These are phyloP conservation scores for Kalanchoe fedtschenkoi DNA, from an alignment of 164 flowering plant species.

Conservation along the genomic window DNA sequence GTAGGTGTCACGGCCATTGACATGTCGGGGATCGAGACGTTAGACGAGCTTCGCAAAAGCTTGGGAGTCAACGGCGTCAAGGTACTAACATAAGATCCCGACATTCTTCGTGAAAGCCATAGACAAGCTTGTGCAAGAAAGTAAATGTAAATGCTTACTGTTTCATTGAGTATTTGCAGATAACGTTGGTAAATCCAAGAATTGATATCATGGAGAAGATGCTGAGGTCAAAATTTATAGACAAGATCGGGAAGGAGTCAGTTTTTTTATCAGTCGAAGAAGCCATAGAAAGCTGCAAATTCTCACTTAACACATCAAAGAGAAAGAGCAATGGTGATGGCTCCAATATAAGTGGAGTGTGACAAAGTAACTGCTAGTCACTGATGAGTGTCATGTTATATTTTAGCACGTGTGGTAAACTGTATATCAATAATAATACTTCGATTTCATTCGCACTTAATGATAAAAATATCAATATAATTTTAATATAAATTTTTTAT, in stretches of 20 bases:
- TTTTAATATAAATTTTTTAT: too few relatives aligned
- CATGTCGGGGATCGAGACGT: slow-evolving; percentile 50
- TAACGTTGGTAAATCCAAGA: slow-evolving; percentile 42
- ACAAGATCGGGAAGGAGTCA: slow-evolving; percentile 42
- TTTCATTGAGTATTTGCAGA: slow-evolving; percentile 1
- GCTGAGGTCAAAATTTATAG: slow-evolving; percentile 31
- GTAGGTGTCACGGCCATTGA: slow-evolving; percentile 66
- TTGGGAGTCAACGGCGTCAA: slow-evolving; percentile 31
- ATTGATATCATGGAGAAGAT: slow-evolving; percentile 60
- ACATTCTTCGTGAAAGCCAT: too few relatives aligned
- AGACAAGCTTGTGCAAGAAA: too few relatives aligned
- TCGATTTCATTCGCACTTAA: too few relatives aligned
- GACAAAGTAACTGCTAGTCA: background rate
- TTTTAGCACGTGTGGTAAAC: too few relatives aligned
- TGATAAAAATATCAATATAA: too few relatives aligned
- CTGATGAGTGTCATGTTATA: too few relatives aligned
- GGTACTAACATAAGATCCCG: too few relatives aligned
- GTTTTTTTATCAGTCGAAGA: slow-evolving; percentile 50
- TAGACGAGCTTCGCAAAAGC: slow-evolving; percentile 32
- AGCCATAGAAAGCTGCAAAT: slow-evolving; percentile 39
- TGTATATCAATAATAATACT: too few relatives aligned
- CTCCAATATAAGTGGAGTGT: background rate
- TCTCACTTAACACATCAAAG: slow-evolving; percentile 15
- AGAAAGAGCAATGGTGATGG: background rate
- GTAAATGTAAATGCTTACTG: too few relatives aligned